Conservation (phyloP, 768 basidiomycete genomes). For the Russula griseocarnosa region DNA sequence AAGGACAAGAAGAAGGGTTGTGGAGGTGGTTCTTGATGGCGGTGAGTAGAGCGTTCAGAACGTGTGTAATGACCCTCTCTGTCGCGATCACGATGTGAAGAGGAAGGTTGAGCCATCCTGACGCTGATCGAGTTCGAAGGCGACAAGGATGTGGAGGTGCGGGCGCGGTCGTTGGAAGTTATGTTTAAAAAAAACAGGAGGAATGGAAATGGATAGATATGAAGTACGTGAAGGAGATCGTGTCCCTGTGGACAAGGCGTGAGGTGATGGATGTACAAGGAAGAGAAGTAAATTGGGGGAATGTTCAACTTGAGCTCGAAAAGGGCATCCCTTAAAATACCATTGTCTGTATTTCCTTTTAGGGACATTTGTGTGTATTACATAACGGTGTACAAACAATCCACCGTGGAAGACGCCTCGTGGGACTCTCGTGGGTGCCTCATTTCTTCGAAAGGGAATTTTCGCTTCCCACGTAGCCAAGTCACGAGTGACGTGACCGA, state of each 20-base stretch:
- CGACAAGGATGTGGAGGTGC: slow-evolving; percentile 72
- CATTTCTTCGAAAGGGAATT: slow-evolving; percentile 26
- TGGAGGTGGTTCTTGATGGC: slow-evolving; percentile 84
- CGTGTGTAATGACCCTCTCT: slow-evolving; percentile 50
- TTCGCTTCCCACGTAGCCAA: slow-evolving; percentile 13
- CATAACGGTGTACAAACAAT: slow-evolving; percentile 32
- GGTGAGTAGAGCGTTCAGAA: slow-evolving; percentile 58
- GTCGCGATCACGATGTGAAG: slow-evolving; percentile 63
- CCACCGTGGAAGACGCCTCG: slow-evolving; percentile 29
- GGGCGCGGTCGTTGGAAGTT: slow-evolving; percentile 62
- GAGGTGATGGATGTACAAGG: slow-evolving; percentile 29
- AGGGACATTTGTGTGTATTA: slow-evolving; percentile 27
- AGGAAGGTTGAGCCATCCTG: slow-evolving; percentile 86
- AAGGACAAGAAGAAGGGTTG: slow-evolving; percentile 79
- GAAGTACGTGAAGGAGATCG: slow-evolving; percentile 15
- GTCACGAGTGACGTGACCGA: slow-evolving; percentile 18
- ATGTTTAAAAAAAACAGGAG: slow-evolving; percentile 37
- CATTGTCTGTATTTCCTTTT: slow-evolving; percentile 32
- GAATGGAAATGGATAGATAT: slow-evolving; percentile 3
- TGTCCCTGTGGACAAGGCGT: slow-evolving; percentile 30
- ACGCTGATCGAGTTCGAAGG: slow-evolving; percentile 60
- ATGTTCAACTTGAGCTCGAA: slow-evolving; percentile 34
- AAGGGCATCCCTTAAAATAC: slow-evolving; percentile 24
- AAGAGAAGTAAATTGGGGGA: slow-evolving; percentile 29
- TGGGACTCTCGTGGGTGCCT: slow-evolving; percentile 23